These are phyloP conservation scores for Cercospora sp. DNA, from an alignment of 2,329 filamentous ascomycete genomes.

Conservation along the genomic window DNA sequence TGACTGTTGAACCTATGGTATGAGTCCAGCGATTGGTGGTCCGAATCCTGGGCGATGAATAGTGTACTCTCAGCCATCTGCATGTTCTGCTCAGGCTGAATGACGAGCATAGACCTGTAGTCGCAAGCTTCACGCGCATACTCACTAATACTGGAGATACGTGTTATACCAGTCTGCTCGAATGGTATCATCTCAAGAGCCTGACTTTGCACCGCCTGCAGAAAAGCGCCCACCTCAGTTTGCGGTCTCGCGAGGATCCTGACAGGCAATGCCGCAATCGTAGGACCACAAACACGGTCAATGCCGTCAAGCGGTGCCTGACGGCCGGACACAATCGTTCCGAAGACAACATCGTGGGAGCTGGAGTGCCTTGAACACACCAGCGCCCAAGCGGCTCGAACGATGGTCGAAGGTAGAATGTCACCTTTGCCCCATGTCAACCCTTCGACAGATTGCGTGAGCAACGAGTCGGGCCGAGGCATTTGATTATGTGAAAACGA, in stretches of 20 bases:
- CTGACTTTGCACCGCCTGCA: conserved; percentile 13
- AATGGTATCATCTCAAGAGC: conserved; percentile 19
- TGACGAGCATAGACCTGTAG: conserved; percentile 57
- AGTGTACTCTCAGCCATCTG: conserved; percentile 1
- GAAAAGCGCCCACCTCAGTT: not conserved
- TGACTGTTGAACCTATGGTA: conserved; percentile 18
- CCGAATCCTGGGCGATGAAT: not conserved
- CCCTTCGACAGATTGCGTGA: conserved; percentile 26
- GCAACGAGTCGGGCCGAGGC: conserved; percentile 30
- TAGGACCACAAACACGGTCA: conserved; percentile 22
- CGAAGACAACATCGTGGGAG: conserved; percentile 20
- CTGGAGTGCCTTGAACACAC: conserved; percentile 7
- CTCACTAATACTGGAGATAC: conserved; percentile 4
- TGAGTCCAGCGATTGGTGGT: not conserved
- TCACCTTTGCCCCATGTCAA: conserved; percentile 18
- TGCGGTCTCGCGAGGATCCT: not conserved
- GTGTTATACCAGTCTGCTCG: conserved; percentile 16
- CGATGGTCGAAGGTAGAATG: conserved; percentile 11
- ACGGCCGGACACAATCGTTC: conserved; percentile 18
- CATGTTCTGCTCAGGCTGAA: conserved; percentile 43
- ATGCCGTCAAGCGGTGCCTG: conserved; percentile 28
- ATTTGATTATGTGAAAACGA: conserved; percentile 30
- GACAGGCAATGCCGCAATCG: conserved; percentile 20
- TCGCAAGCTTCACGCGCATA: conserved; percentile 48
- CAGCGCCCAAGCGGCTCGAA: conserved; percentile 21